These are phyloP conservation scores for Amanita muscaria DNA, from an alignment of 768 basidiomycete species.

Conservation along the genomic window DNA sequence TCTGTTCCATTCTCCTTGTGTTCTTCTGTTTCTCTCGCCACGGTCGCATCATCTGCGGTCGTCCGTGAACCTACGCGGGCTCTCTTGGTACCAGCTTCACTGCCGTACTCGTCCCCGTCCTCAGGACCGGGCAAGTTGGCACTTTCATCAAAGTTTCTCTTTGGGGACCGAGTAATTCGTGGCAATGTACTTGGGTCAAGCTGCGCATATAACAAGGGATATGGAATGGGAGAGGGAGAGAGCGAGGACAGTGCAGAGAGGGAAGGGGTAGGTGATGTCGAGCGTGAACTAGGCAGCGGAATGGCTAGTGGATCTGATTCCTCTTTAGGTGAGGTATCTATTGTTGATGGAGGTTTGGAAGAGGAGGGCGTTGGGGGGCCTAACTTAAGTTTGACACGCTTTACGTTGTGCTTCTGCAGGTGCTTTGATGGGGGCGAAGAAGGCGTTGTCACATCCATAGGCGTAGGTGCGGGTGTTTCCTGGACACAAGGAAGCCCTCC, in stretches of 20 bases:
- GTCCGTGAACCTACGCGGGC: background rate
- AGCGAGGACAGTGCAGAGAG: slow-evolving; percentile 8
- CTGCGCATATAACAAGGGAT: slow-evolving; percentile 3
- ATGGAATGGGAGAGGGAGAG: slow-evolving; percentile 9
- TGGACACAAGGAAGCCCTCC: slow-evolving; percentile 57
- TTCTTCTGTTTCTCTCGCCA: background rate
- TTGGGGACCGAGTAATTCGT: slow-evolving; percentile 7
- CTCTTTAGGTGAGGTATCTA: slow-evolving; percentile 1
- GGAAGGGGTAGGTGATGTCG: slow-evolving; percentile 11
- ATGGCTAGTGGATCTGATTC: slow-evolving; percentile 2
- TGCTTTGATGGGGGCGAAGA: slow-evolving; percentile 22
- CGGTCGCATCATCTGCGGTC: background rate
- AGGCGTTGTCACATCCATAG: slow-evolving; percentile 17
- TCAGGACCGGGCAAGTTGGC: background rate
- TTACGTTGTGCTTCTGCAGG: slow-evolving; percentile 13
- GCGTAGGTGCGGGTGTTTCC: slow-evolving; percentile 35
- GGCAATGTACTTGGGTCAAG: background rate
- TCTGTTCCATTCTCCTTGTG: slow-evolving; percentile 2
- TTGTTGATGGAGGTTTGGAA: slow-evolving; percentile 3
- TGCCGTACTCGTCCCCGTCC: slow-evolving; percentile 6
- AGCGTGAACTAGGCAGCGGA: slow-evolving; percentile 11
- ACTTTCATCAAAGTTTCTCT: slow-evolving; percentile 8
- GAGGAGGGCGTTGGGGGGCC: slow-evolving; percentile 16
- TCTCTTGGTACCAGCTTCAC: slow-evolving; percentile 6
- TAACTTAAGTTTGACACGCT: slow-evolving; percentile 26